phyloP scores from a whole-genome alignment of 192 early-diverging fungal species.

The Endogone sp. region DNA sequence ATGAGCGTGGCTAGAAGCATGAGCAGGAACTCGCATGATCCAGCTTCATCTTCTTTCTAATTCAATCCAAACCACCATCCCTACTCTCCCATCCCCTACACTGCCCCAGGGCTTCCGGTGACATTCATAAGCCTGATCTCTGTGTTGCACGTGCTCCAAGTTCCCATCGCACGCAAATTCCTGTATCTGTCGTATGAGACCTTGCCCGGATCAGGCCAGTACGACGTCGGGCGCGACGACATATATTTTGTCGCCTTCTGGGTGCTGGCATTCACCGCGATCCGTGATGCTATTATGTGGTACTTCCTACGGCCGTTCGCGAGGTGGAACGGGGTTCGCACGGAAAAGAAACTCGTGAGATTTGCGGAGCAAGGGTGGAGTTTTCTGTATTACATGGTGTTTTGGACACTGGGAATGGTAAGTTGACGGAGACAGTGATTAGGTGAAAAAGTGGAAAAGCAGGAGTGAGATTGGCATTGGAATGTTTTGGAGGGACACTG shows the following conservation, averaged over 20 bases:
- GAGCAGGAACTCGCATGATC: background rate
- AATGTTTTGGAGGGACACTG: too few relatives aligned
- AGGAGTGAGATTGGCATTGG: too few relatives aligned
- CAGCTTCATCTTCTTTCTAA: background rate
- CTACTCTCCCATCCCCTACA: background rate
- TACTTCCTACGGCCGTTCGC: slow-evolving; percentile 42
- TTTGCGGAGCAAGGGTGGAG: slow-evolving; percentile 75
- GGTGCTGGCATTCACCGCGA: slow-evolving; percentile 60
- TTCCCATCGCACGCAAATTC: background rate
- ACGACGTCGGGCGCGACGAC: slow-evolving; percentile 52
- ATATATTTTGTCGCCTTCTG: slow-evolving; percentile 60
- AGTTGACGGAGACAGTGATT: slow-evolving; percentile 1
- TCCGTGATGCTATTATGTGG: slow-evolving; percentile 54
- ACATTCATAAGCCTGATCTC: background rate
- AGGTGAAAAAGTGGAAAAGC: too few relatives aligned
- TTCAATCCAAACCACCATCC: too few relatives aligned
- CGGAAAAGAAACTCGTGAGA: slow-evolving; percentile 36
- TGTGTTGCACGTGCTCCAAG: background rate
- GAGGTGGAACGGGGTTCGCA: slow-evolving; percentile 31
- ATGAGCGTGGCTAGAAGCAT: too few relatives aligned
- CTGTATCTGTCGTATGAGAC: background rate
- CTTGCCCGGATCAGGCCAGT: slow-evolving; percentile 5
- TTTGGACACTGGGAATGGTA: slow-evolving; percentile 62
- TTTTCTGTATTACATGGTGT: slow-evolving; percentile 58
- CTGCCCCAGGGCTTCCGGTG: background rate